Conservation (phyloP, 169 alveolate species). For the Blepharisma undulans region DNA sequence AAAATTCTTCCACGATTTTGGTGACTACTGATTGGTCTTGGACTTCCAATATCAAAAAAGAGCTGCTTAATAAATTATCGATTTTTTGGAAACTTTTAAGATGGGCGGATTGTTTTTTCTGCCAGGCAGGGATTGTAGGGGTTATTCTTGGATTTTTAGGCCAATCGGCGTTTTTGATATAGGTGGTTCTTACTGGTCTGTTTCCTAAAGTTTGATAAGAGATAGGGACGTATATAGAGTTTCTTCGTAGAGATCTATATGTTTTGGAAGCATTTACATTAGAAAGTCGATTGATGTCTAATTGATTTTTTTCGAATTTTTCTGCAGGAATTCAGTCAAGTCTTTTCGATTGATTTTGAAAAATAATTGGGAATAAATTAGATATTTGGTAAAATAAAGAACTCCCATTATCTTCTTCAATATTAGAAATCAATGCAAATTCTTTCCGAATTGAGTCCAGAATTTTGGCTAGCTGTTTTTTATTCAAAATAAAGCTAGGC, state of each 20-base stretch:
- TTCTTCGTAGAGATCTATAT: background rate
- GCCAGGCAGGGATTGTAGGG: conserved; percentile 57
- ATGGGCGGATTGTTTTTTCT: conserved; percentile 56
- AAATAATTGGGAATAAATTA: conserved; percentile 65
- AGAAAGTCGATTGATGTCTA: conserved; percentile 37
- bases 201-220: background rate
- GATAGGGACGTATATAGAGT: background rate
- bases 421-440: conserved; percentile 65
- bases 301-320: conserved; percentile 52
- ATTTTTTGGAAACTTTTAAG: conserved; percentile 53
- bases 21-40: conserved; percentile 74
- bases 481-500: conserved; percentile 64
- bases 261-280: background rate
- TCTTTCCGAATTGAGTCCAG: conserved; percentile 63
- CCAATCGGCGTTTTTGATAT: conserved; percentile 74
- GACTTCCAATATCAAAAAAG: conserved; percentile 75
- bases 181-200: background rate
- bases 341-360: conserved; percentile 54
- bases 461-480: conserved; percentile 58
- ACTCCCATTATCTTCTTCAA: conserved; percentile 73
- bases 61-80: conserved; percentile 64
- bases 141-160: conserved; percentile 46
- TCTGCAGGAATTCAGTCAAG: conserved; percentile 71
- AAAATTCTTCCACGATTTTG: conserved; percentile 75
- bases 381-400: conserved; percentile 65